Evolutionary conservation across 371 early-diverging fungal species (phyloP).

Genomic region (Rhizomucor miehei): DNA sequence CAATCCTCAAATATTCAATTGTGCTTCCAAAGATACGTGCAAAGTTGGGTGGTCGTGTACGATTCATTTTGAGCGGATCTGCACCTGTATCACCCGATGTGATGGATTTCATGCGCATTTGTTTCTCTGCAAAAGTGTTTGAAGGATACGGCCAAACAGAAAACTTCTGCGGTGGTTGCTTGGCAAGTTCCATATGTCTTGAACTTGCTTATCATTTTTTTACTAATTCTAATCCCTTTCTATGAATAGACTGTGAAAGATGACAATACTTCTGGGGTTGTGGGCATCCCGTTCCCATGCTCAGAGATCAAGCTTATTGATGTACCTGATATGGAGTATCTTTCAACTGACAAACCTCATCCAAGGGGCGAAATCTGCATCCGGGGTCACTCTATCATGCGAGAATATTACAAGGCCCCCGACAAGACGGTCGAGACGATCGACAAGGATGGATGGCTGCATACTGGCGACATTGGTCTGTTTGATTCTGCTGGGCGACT

Average conservation of each 20-base stretch:
- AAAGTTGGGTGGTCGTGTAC: constrained; percentile 90
- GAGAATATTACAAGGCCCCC: constrained; percentile 84
- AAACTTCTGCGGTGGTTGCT: constrained; percentile 67
- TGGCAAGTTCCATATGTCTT: constrained; percentile 20
- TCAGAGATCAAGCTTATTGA: constrained; percentile 88
- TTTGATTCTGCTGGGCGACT: constrained; percentile 76
- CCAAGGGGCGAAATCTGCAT: constrained; percentile 94
- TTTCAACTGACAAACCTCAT: constrained; percentile 75
- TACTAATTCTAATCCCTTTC: constrained; percentile 90
- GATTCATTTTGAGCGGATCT: constrained; percentile 73
- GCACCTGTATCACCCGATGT: constrained; percentile 90
- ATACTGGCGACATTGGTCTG: constrained; percentile 96
- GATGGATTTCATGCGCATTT: constrained; percentile 83
- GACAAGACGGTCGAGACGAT: constrained; percentile 81
- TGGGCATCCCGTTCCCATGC: constrained; percentile 79
- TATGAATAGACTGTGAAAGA: constrained; percentile 45
- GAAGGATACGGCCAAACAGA: constrained; percentile 98
- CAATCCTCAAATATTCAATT: too few species aligned
- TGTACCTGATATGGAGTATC: constrained; percentile 89
- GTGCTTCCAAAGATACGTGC: constrained; percentile 56
- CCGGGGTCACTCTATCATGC: constrained; percentile 82
- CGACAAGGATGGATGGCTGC: constrained; percentile 80
- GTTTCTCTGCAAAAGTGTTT: constrained; percentile 77
- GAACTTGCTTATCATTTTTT: neutral
- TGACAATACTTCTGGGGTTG: constrained; percentile 71